Evolutionary conservation across 176 grass and related monocot genomes (phyloP), one percentile per base, ranked within the genome.

Genomic region (Triticum urartu): DNA sequence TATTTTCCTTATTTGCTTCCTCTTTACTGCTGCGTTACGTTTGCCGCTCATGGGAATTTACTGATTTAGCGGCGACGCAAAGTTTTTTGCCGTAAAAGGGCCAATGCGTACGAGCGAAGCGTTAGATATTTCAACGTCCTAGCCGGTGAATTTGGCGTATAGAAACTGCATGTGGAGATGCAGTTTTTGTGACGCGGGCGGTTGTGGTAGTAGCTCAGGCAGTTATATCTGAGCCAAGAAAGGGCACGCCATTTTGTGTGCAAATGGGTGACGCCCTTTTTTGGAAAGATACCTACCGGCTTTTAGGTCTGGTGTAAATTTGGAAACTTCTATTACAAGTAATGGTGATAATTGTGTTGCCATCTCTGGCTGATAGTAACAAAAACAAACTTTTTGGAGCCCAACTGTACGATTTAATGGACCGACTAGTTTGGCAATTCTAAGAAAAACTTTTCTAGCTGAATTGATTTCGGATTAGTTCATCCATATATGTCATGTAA

Each of bases 311-410:
- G 33, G 22, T 52, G 17, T 82, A 65, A 69, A 38, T 87, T 30
- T 84, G 75, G 48, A 48, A 52, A 62, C 59, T 48, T 62, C 83
- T 76, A 76, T 80, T 80, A 63, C 40, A 45, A 75, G 69, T 68
- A 83, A 18, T 7, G 15, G 60, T 66, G 17, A 28, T 67, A 64
- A 17, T 91, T 38, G 28, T 47, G 11, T 39, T 84, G 68, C 35
- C 38, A 66, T 84, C 10, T 38, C 85, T 66, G 75, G 21, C 21
- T 17, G 13, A 33, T 26, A 59, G 10, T 64, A 64, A 75, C 75
- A 40, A 64, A 72, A 56, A 77, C 21, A 58, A 58, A 24, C 30
- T n/a, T 64, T 71, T 54, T 78, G 9, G 71, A 86, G 56, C 54
- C 15, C 3, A 75, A 45, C 36, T 8, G 26, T 64, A 71, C 38